Percentiles rank a stretch among this genome's conserved stretches.
Conservation (phyloP, 495 filamentous ascomycete genomes). For the Xylaria palmicola region DNA sequence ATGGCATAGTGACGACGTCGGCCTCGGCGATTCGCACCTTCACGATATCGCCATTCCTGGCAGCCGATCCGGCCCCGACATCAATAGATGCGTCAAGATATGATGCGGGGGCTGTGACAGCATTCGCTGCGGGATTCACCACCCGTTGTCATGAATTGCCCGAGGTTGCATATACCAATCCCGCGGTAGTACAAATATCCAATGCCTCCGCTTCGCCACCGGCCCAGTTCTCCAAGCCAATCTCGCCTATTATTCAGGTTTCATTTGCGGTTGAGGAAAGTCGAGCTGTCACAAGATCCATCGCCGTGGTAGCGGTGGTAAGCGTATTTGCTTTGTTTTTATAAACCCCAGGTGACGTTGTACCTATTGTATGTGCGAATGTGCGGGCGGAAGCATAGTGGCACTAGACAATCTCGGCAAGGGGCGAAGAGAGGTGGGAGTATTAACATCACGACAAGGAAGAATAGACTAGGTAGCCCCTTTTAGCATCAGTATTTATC, state of each 20-base stretch:
- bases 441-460: conserved; percentile 6
- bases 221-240: conserved; percentile 4
- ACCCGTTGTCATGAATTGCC: background rate
- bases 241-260: conserved; percentile 16
- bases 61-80: background rate
- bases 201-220: conserved; percentile 7
- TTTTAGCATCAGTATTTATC: conserved; percentile 1
- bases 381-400: background rate
- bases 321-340: conserved; percentile 11
- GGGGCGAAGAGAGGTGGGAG: background rate
- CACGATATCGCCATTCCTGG: conserved; percentile 21
- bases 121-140: background rate
- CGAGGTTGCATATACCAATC: background rate
- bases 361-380: background rate
- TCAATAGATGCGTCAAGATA: background rate
- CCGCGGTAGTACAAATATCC: conserved; percentile 9
- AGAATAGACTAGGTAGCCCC: conserved; percentile 2
- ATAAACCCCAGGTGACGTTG: conserved; percentile 4
- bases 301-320: conserved; percentile 9
- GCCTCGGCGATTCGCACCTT: conserved; percentile 14
- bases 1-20: background rate
- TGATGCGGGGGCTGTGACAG: background rate
- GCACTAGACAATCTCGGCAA: background rate
- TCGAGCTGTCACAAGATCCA: background rate
- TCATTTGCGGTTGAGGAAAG: conserved; percentile 13